A percentile compares a stretch with the other conserved stretches of the same genome.
phyloP scores from a whole-genome alignment of 768 basidiomycete genomes.

The Tylopilus felleus region DNA sequence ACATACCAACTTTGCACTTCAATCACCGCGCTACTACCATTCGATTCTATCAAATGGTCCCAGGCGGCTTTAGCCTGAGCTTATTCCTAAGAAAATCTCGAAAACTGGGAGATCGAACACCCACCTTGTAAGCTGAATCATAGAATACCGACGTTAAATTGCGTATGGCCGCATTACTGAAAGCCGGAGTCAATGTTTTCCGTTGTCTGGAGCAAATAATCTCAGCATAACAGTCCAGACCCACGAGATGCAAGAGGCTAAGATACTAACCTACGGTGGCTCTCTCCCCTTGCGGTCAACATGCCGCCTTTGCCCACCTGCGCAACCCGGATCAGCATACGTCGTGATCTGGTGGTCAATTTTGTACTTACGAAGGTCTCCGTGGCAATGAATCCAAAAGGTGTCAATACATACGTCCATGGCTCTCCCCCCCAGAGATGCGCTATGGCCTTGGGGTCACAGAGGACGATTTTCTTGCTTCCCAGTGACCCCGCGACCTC shows the following conservation, averaged over 20 bases:
- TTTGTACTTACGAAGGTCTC: constrained; percentile 24
- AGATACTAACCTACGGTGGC: constrained; percentile 36
- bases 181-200: constrained; percentile 38
- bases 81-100: not conserved
- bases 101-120: constrained; percentile 5
- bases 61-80: constrained; percentile 30
- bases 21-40: constrained; percentile 31
- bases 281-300: constrained; percentile 41
- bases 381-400: constrained; percentile 15
- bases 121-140: constrained; percentile 42
- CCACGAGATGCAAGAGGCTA: not conserved
- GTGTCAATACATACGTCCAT: constrained; percentile 31
- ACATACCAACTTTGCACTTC: constrained; percentile 48
- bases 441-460: constrained; percentile 48
- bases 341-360: not conserved
- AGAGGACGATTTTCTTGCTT: constrained; percentile 33
- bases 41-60: constrained; percentile 29
- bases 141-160: constrained; percentile 37
- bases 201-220: constrained; percentile 28
- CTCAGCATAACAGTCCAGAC: constrained; percentile 21
- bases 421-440: constrained; percentile 52
- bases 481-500: constrained; percentile 39
- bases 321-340: not conserved
- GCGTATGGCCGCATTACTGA: constrained; percentile 40
- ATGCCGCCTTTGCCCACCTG: constrained; percentile 37